phyloP scores from a whole-genome alignment of 2,329 filamentous ascomycete genomes.

The Diatrype stigma region DNA sequence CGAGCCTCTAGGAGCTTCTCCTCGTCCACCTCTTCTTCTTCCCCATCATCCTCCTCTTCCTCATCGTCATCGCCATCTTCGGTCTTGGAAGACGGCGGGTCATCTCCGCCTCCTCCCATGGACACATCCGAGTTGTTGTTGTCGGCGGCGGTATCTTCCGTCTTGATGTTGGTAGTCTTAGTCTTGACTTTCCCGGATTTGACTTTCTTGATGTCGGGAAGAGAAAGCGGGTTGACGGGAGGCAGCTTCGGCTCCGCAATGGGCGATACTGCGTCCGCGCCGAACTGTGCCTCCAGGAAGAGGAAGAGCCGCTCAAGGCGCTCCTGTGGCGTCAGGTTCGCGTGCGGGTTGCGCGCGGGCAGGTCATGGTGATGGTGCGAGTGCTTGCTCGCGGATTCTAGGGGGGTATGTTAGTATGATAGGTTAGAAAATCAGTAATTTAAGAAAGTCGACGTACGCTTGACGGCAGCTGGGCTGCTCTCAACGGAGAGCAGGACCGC shows the following conservation, averaged over 20 bases:
- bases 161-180: constrained; percentile 25
- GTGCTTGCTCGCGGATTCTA: constrained; percentile 58
- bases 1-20: constrained; percentile 47
- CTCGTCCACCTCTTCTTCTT: constrained; percentile 35
- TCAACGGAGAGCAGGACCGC: constrained; percentile 89
- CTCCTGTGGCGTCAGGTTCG: constrained; percentile 66
- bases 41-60: constrained; percentile 36
- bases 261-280: constrained; percentile 73
- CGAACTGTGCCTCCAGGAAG: constrained; percentile 97
- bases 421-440: constrained; percentile 16
- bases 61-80: constrained; percentile 36
- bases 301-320: constrained; percentile 82
- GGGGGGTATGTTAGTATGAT: constrained; percentile 1
- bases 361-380: constrained; percentile 45
- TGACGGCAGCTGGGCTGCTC: constrained; percentile 90
- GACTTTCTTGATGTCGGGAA: constrained; percentile 24
- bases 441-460: constrained; percentile 55
- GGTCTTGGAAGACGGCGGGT: constrained; percentile 19
- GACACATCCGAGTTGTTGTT: too few species aligned
- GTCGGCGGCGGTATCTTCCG: constrained; percentile 17
- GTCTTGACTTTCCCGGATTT: constrained; percentile 11
- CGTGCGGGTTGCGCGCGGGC: constrained; percentile 65
- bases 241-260: constrained; percentile 62
- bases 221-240: constrained; percentile 18
- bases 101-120: constrained; percentile 1